phyloP scores from a whole-genome alignment of 2,329 filamentous ascomycete genomes.

The Cucurbitaria berberidis region DNA sequence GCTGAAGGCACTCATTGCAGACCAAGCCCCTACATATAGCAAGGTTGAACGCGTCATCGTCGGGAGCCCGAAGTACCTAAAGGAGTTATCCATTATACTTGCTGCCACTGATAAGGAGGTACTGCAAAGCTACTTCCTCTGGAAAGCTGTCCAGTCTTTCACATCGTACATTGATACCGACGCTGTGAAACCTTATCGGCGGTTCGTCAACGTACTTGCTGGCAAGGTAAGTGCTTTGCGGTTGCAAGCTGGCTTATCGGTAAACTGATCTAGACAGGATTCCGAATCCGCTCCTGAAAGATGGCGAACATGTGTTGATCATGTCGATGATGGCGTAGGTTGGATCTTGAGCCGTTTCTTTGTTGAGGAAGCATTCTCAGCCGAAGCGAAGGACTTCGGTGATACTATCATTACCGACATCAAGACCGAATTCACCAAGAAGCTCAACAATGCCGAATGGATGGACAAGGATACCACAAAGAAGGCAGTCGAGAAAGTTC shows the following conservation, averaged over 20 bases:
- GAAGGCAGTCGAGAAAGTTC: slow-evolving; percentile 68
- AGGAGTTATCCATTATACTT: slow-evolving; percentile 63
- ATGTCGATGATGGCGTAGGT: slow-evolving; percentile 64
- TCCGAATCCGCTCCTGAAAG: slow-evolving; percentile 67
- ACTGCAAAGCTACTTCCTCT: slow-evolving; percentile 67
- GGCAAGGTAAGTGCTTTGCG: slow-evolving; percentile 53
- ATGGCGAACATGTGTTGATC: slow-evolving; percentile 68
- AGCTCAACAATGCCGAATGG: slow-evolving; percentile 66
- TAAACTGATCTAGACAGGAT: slow-evolving; percentile 49
- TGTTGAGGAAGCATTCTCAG: slow-evolving; percentile 70
- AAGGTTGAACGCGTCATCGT: slow-evolving; percentile 63
- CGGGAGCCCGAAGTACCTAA: slow-evolving; percentile 65
- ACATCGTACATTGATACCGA: slow-evolving; percentile 63
- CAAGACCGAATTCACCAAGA: slow-evolving; percentile 69
- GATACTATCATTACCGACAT: slow-evolving; percentile 75
- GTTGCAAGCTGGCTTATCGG: too few relatives aligned
- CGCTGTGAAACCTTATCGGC: slow-evolving; percentile 63
- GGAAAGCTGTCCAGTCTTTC: slow-evolving; percentile 66
- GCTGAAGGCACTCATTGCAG: slow-evolving; percentile 59
- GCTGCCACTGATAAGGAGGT: slow-evolving; percentile 60
- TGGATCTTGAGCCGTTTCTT: slow-evolving; percentile 77
- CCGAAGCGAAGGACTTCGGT: slow-evolving; percentile 69
- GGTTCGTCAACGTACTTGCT: slow-evolving; percentile 66
- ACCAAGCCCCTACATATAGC: slow-evolving; percentile 59
- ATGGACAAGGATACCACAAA: slow-evolving; percentile 67